Percentiles rank a stretch among this genome's conserved stretches.
phyloP scores from a whole-genome alignment of 2,329 filamentous ascomycete genomes.

The Teratosphaeria pseudoeucalypti region DNA sequence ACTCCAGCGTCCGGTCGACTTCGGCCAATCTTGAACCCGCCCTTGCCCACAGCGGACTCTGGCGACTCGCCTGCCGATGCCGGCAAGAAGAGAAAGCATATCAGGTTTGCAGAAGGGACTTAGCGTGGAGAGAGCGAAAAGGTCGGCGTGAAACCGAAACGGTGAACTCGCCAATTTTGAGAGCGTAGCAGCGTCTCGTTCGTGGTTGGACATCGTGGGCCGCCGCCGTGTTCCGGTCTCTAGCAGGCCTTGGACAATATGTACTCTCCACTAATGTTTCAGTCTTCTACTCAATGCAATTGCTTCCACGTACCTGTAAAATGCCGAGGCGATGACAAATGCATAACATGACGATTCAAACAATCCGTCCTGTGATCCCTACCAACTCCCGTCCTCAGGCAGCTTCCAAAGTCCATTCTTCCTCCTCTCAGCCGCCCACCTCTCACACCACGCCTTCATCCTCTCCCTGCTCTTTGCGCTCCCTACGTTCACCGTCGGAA shows the following conservation, averaged over 20 bases:
- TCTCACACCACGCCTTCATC: slow-evolving; percentile 58
- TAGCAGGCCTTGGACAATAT: not conserved
- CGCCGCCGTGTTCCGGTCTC: not conserved
- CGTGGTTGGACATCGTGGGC: not conserved
- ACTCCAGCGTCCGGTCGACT: not conserved
- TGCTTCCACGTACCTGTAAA: not conserved
- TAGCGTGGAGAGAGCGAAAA: not conserved
- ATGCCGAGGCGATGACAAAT: not conserved
- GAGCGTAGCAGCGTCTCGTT: not conserved
- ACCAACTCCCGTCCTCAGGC: slow-evolving; percentile 23
- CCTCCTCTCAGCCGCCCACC: slow-evolving; percentile 52
- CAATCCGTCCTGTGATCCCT: not conserved
- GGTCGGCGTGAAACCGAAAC: too few relatives aligned
- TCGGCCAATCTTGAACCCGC: not conserved
- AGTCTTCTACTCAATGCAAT: not conserved
- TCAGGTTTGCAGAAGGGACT: not conserved
- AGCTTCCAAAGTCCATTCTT: slow-evolving; percentile 49
- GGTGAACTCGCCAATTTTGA: not conserved
- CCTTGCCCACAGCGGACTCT: not conserved
- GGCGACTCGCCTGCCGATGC: not conserved
- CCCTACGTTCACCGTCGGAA: slow-evolving; percentile 87
- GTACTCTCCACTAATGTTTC: too few relatives aligned
- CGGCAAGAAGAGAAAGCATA: not conserved
- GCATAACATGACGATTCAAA: not conserved
- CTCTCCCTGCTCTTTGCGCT: slow-evolving; percentile 51